Evolutionary conservation across 208 protist genomes (phyloP).

Genomic region (Herpetomonas samuelpessoai): DNA sequence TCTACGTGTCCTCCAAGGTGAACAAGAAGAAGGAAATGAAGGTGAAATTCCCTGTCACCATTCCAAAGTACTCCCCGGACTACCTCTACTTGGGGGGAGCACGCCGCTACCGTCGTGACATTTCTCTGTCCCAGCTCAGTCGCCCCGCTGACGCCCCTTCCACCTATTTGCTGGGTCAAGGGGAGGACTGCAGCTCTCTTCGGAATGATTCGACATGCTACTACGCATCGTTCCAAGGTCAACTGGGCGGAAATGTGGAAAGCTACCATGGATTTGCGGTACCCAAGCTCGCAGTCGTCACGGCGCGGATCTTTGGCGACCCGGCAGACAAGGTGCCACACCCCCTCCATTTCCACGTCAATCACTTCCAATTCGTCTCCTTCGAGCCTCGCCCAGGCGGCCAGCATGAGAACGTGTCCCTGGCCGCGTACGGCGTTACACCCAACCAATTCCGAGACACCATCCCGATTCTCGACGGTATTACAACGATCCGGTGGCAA

Average conservation of each 20-base stretch:
- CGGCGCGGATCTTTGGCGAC: constrained; percentile 67
- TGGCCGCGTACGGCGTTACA: constrained; percentile 63
- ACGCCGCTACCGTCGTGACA: constrained; percentile 27
- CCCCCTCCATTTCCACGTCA: constrained; percentile 84
- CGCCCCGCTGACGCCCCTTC: constrained; percentile 25
- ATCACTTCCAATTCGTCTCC: constrained; percentile 80
- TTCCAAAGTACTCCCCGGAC: constrained; percentile 35
- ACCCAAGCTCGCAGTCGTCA: constrained; percentile 52
- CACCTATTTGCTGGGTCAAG: constrained; percentile 76
- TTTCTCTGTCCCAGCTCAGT: constrained; percentile 66
- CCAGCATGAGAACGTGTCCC: constrained; percentile 64
- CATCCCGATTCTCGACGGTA: constrained; percentile 84
- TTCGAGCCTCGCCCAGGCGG: constrained; percentile 71
- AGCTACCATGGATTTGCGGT: constrained; percentile 71
- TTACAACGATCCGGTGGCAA: constrained; percentile 78
- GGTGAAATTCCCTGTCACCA: constrained; percentile 37
- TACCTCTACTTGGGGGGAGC: constrained; percentile 36
- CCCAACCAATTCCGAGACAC: constrained; percentile 74
- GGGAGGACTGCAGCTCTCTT: constrained; percentile 57
- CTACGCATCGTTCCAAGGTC: constrained; percentile 68
- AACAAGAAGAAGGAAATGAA: neutral
- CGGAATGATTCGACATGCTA: constrained; percentile 52
- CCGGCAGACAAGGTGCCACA: constrained; percentile 66
- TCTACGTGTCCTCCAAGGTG: constrained; percentile 43
- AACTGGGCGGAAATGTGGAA: constrained; percentile 16